phyloP scores from a whole-genome alignment of 2,329 filamentous ascomycete genomes.

The Microcyclospora pomicola region DNA sequence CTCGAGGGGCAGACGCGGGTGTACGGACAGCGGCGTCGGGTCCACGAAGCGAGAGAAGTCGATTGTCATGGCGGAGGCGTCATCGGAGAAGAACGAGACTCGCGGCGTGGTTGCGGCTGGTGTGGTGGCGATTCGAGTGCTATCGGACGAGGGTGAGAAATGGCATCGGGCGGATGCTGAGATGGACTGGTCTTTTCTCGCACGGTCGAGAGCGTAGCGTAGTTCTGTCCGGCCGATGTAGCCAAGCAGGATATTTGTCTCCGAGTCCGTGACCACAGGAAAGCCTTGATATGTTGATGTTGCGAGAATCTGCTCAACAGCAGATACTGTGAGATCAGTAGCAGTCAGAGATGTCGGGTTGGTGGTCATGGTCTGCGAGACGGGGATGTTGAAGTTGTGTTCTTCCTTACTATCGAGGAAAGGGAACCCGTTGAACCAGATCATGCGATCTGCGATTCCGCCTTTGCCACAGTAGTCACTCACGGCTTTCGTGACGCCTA shows the following conservation, averaged over 20 bases:
- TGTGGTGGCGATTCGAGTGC: slow-evolving; percentile 14
- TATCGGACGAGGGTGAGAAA: slow-evolving; percentile 41
- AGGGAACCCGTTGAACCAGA: slow-evolving; percentile 95
- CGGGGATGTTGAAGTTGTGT: slow-evolving; percentile 87
- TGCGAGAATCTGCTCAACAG: slow-evolving; percentile 61
- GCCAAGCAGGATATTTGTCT: slow-evolving; percentile 61
- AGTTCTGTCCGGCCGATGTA: slow-evolving; percentile 91
- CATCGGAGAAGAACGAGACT: slow-evolving; percentile 41
- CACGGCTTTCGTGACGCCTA: slow-evolving; percentile 89
- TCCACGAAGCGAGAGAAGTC: slow-evolving; percentile 85
- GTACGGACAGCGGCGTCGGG: slow-evolving; percentile 74
- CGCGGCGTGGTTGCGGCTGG: slow-evolving; percentile 22
- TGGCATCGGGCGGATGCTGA: slow-evolving; percentile 56
- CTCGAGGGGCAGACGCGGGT: slow-evolving; percentile 81
- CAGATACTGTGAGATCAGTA: slow-evolving; percentile 58
- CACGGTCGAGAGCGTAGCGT: slow-evolving; percentile 73
- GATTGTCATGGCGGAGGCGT: slow-evolving; percentile 44
- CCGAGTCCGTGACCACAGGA: slow-evolving; percentile 67
- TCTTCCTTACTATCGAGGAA: slow-evolving; percentile 97
- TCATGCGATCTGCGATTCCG: slow-evolving; percentile 95
- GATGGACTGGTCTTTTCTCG: slow-evolving; percentile 55
- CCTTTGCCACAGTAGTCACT: slow-evolving; percentile 86
- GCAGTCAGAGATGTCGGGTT: slow-evolving; percentile 62
- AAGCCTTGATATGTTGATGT: slow-evolving; percentile 84
- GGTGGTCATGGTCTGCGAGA: slow-evolving; percentile 68